Evolutionary conservation across 116 monocot genomes (phyloP), one percentile per base, ranked within the genome.

Genomic region (Dioscorea cayenensis): DNA sequence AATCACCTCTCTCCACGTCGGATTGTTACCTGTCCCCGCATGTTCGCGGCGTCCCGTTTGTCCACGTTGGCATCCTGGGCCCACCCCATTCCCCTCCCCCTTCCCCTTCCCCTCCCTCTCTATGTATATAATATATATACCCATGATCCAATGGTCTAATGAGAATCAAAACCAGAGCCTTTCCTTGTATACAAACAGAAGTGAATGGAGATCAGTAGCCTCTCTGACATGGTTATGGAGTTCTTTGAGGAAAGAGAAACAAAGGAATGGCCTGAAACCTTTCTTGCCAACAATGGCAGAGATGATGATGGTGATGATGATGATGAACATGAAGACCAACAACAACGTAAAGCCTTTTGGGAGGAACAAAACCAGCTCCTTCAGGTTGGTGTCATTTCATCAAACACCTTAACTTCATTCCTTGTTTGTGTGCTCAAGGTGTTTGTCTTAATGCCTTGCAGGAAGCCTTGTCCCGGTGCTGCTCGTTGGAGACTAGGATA

Each of bases 401-500:
- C 8, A 3, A 27, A 11, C 14, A 23, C 48, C 48, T 49, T 0
- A 10, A 51, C 12, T 66, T 28, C 0, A 14, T 23, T 0, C 22
- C 11, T 12, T 59, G 0, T 8, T 51, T 17, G 63, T 10, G 29
- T 50, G 8, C 5, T 51, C 16, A 73, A 63, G 38, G 35, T 23
- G 2, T 61, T 49, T 14, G 28, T 3, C 17, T 12, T 38, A 22
- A 18, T 43, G 43, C 12, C 43, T 43, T 36, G 5, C 38, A 89
- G 92, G 87, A 77, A 14, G 82, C 86, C 19, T 60, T 92, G 58
- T 67, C 73, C 20, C 58, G 74, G 71, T 83, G 18, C 7, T 83
- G 83, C 68, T 73, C 93, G 6, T 51, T 84, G 55, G 97, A 99
- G 78, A 70, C 62, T 59, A 75, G 65, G 79, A 77, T 99, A 7